Evolutionary conservation across 1,139 yeast species (phyloP).

Genomic region (Yarrowia galli): DNA sequence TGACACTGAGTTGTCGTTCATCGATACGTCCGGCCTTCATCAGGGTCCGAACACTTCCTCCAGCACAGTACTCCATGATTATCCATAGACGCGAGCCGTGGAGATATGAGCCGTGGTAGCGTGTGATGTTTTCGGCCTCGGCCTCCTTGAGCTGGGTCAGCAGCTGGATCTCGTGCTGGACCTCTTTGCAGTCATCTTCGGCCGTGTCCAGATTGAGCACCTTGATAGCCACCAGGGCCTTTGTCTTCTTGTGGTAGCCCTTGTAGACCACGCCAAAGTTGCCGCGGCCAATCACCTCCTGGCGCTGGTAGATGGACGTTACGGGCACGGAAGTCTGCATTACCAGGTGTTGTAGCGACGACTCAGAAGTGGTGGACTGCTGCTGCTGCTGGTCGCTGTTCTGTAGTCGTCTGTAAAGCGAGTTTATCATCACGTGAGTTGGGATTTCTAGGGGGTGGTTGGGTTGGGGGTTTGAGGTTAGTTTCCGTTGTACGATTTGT

Average conservation of each 20-base stretch:
- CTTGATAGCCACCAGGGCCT: slow-evolving; percentile 88
- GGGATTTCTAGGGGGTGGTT: slow-evolving; percentile 2
- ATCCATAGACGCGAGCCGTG: slow-evolving; percentile 94
- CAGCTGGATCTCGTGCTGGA: slow-evolving; percentile 90
- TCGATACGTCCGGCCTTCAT: slow-evolving; percentile 88
- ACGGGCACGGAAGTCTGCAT: slow-evolving; percentile 43
- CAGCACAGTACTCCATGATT: slow-evolving; percentile 97
- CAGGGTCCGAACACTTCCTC: slow-evolving; percentile 90
- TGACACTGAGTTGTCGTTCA: slow-evolving; percentile 80
- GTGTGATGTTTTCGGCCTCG: slow-evolving; percentile 80
- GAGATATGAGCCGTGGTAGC: slow-evolving; percentile 86
- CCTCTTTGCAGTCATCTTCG: slow-evolving; percentile 93
- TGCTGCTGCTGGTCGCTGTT: background rate
- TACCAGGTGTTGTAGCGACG: slow-evolving; percentile 38
- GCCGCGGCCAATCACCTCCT: slow-evolving; percentile 94
- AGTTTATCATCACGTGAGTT: slow-evolving; percentile 38
- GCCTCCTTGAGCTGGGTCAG: slow-evolving; percentile 80
- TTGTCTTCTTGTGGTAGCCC: slow-evolving; percentile 66
- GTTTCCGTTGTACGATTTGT: too few relatives aligned
- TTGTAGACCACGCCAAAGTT: slow-evolving; percentile 97
- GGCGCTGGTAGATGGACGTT: slow-evolving; percentile 64
- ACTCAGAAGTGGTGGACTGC: slow-evolving; percentile 11
- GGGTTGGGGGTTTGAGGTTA: background rate
- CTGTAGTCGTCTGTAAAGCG: slow-evolving; percentile 32
- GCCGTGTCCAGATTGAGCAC: slow-evolving; percentile 91